Evolutionary conservation across 352 stramenopile species (phyloP).

Genomic region (Aphanomyces cochlioides): DNA sequence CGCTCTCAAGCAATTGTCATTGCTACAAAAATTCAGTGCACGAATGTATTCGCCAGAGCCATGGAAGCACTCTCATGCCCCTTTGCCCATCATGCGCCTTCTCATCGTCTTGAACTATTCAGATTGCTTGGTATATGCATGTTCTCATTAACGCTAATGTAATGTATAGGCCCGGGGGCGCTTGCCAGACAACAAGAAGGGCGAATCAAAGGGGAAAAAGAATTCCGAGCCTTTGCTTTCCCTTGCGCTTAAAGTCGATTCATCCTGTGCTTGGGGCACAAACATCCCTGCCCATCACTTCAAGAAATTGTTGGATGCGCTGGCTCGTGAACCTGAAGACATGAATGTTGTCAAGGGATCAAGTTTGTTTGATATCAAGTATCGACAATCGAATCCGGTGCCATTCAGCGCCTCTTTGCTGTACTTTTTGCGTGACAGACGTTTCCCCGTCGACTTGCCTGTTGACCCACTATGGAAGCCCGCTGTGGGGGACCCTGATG

Average conservation of each 20-base stretch:
- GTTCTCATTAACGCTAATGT: conserved; percentile 45
- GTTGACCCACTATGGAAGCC: conserved; percentile 33
- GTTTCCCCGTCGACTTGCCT: conserved; percentile 65
- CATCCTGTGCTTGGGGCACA: neutral
- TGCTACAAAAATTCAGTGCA: conserved; percentile 48
- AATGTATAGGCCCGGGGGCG: neutral
- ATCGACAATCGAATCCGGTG: neutral
- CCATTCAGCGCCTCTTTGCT: conserved; percentile 52
- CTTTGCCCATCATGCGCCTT: conserved; percentile 46
- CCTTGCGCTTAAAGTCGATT: conserved; percentile 16
- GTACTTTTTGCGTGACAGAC: conserved; percentile 71
- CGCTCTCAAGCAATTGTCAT: conserved; percentile 40
- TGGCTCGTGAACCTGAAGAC: neutral
- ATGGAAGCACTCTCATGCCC: conserved; percentile 37
- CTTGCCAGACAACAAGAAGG: conserved; percentile 25
- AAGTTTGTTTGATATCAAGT: neutral
- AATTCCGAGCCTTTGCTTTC: neutral
- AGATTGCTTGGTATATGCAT: conserved; percentile 60
- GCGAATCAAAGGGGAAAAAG: conserved; percentile 17
- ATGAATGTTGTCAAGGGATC: neutral
- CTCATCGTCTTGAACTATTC: conserved; percentile 74
- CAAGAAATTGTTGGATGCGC: neutral
- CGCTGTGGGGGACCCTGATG: conserved; percentile 33
- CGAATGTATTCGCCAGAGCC: conserved; percentile 35
- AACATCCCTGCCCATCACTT: neutral